Conservation (phyloP, 495 filamentous ascomycete species). For the Eremomyces bilateralis region DNA sequence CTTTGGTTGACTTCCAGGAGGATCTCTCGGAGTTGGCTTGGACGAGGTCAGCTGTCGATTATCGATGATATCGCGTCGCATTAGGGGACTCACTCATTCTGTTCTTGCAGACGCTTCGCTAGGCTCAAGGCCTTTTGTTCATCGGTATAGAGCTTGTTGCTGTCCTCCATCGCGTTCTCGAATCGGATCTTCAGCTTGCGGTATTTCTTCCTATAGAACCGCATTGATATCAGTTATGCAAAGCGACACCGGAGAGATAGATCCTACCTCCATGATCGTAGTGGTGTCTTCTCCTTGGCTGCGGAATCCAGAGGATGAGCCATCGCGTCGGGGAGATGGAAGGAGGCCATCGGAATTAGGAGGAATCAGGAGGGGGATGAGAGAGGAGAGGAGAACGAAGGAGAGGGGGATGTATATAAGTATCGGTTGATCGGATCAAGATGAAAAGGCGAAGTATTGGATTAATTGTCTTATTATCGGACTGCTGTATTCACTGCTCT, state of each 20-base stretch:
- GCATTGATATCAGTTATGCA: not conserved
- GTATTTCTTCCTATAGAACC: constrained; percentile 54
- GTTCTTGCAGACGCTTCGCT: constrained; percentile 56
- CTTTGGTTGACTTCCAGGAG: constrained; percentile 71
- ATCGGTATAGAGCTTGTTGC: constrained; percentile 51
- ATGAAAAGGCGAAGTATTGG: too few relatives aligned
- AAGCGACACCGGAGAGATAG: not conserved
- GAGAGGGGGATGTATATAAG: too few relatives aligned
- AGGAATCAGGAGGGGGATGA: too few relatives aligned
- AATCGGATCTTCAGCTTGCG: constrained; percentile 76
- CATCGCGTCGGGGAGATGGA: too few relatives aligned
- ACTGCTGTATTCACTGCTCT: too few relatives aligned
- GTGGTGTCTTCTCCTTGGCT: not conserved
- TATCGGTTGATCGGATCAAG: too few relatives aligned
- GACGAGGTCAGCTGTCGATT: constrained; percentile 1
- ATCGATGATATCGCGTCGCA: not conserved
- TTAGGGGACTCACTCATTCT: constrained; percentile 48
- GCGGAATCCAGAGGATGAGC: too few relatives aligned
- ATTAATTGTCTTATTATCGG: too few relatives aligned
- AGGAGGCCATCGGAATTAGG: too few relatives aligned
- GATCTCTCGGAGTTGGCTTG: constrained; percentile 58
- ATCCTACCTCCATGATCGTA: not conserved
- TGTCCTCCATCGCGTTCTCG: constrained; percentile 59
- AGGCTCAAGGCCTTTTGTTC: constrained; percentile 58
- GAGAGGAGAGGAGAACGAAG: too few relatives aligned